Conservation (phyloP, 495 filamentous ascomycete genomes). For the Pseudoneurospora amorphoporcata region DNA sequence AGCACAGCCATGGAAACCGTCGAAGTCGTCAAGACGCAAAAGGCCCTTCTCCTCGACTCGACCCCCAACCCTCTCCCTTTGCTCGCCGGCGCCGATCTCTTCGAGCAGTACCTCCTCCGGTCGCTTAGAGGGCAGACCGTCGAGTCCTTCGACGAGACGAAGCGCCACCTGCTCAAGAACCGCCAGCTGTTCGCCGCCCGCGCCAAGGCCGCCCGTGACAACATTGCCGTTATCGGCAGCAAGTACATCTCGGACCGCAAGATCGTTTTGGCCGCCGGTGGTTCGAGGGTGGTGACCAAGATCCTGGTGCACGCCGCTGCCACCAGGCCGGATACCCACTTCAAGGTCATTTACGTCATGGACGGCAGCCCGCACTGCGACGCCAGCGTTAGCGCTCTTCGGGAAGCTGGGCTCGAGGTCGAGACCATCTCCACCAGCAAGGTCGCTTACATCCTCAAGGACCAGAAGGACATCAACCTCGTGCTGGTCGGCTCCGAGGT, state of each 20-base stretch:
- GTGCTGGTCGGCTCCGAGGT: slow-evolving; percentile 91
- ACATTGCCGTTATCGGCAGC: slow-evolving; percentile 69
- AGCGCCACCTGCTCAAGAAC: slow-evolving; percentile 73
- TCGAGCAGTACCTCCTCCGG: slow-evolving; percentile 79
- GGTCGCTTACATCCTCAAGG: slow-evolving; percentile 71
- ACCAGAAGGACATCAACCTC: slow-evolving; percentile 55
- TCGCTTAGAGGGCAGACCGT: slow-evolving; percentile 37
- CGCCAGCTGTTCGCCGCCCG: slow-evolving; percentile 73
- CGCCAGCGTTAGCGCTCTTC: slow-evolving; percentile 54
- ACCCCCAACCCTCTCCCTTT: slow-evolving; percentile 83
- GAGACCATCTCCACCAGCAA: slow-evolving; percentile 69
- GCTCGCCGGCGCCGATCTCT: slow-evolving; percentile 88
- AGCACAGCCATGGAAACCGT: slow-evolving; percentile 85
- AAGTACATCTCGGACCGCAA: slow-evolving; percentile 66
- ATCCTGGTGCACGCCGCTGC: slow-evolving; percentile 66
- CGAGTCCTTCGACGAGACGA: slow-evolving; percentile 67
- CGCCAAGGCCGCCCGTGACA: slow-evolving; percentile 74
- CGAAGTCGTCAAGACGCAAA: slow-evolving; percentile 62
- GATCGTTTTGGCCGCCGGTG: slow-evolving; percentile 79
- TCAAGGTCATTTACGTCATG: slow-evolving; percentile 82
- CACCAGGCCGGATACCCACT: slow-evolving; percentile 42
- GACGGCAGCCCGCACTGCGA: slow-evolving; percentile 38
- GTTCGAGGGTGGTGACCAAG: slow-evolving; percentile 70
- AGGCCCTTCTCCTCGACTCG: slow-evolving; percentile 53
- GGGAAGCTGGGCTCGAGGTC: slow-evolving; percentile 66